Evolutionary conservation across 2,329 filamentous ascomycete genomes (phyloP), one percentile per base, ranked within the genome.

Genomic region (Ceratocystis ficicola): DNA sequence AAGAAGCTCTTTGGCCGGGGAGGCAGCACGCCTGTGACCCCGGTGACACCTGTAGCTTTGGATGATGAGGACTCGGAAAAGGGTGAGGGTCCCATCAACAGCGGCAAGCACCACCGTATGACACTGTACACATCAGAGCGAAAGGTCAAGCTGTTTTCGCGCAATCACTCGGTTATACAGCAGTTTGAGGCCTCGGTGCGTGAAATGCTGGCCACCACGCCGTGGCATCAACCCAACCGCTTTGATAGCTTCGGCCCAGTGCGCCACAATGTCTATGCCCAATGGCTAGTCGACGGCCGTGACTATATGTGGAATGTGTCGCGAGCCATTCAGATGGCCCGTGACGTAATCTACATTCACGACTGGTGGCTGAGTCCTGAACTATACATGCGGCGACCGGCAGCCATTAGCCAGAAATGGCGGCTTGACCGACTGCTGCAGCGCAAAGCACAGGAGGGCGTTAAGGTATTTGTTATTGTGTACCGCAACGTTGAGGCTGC

Each of bases 261-360:
- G 1, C 84, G 94, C 68, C 85, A 84, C 60, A 87, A 87, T 55
- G 91, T 94, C 32, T 94, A 93, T 76, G 91, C 92, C 1, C 91
- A 96, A 72, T 97, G 93, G 92, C 83, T 99, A 7, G 93, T 99
- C 0, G 94, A 99, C 75, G 94, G 90, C 17, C 85, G 94, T 70
- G 94, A 99, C 74, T 95, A 97, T 78, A 97, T 97, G 93, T 99
- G 94, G 94, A 95, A 96, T 74, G 91, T 97, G 6, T 97, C 93
- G 10, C 85, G 93, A 69, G 94, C 94, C 12, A 95, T 99, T 72
- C 94, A 90, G 73, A 96, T 96, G 85, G 94, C 94, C 7, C 90
- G 90, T 72, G 94, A 97, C 77, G 93, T 97, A 68, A 93, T 99
- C 71, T 97, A 97, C 75, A 97, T 99, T 69, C 94, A 99, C 74